Conservation (phyloP, 257 asterid genomes). For the Eustoma russellianum region DNA sequence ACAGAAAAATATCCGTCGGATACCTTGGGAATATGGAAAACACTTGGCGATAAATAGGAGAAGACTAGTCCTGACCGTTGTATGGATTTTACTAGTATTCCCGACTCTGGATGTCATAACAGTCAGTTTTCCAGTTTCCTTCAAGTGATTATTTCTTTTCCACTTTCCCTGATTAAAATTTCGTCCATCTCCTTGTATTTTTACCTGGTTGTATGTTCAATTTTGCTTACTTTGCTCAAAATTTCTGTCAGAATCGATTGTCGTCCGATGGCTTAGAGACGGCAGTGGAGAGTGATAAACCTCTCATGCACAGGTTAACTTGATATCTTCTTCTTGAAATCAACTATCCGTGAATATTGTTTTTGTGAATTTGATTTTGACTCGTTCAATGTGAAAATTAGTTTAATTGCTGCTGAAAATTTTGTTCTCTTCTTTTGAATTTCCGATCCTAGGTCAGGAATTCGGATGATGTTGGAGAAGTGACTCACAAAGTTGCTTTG, state of each 20-base stretch:
- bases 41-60: constrained; percentile 19
- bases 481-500: constrained; percentile 79
- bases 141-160: background rate
- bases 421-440: background rate
- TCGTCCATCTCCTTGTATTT: background rate
- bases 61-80: constrained; percentile 34
- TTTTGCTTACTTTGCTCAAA: background rate
- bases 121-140: constrained; percentile 23
- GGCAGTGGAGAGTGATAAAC: constrained; percentile 20
- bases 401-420: background rate
- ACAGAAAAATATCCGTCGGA: background rate
- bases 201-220: background rate
- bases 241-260: constrained; percentile 47
- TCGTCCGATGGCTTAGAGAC: constrained; percentile 34
- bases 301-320: background rate
- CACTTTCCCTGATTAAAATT: no score
- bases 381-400: background rate
- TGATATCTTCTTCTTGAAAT: no score
- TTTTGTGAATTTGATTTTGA: background rate
- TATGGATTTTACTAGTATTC: constrained; percentile 60
- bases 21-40: constrained; percentile 1
- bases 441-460: constrained; percentile 30
- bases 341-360: background rate
- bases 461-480: constrained; percentile 36
- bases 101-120: constrained; percentile 65